Base-by-base conservation (phyloP, 1,139 yeast species). In the Pichia kudriavzevii region DNA sequence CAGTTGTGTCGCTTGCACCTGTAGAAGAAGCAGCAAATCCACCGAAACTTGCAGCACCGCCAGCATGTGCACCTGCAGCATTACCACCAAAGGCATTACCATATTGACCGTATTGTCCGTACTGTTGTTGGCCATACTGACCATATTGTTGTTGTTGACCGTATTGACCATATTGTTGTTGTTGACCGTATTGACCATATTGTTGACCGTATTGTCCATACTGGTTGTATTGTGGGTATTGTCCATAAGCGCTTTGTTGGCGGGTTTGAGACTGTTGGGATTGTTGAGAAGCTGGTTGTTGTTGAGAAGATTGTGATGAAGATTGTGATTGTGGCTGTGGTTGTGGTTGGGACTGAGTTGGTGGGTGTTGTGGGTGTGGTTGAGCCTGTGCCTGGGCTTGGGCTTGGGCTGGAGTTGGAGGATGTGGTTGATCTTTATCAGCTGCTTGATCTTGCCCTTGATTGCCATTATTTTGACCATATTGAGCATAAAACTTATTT, bases 401-500 rank as follows among this genome's bases (percentile, higher is more conserved):
- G 11, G 38, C 14, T 18, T 35, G 40, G 3, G 40, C 15, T 5
- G 36, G 22, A 18, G 26, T 13, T 15, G 27, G 18, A 22, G 26
- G 31, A 14, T 19, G 17, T 26, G 25, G 16, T 17, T 11, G 26
- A 23, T 24, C 35, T 22, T 32, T 34, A 14, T 34, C 39, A 21
- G 36, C 17, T 16, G 19, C 33, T 12, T 20, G 25, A n/a, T 14
- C 26, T 22, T 32, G 31, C 16, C 23, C 26, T 12, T 23, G 28
- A 31, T 39, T 44, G 26, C 15, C 30, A 22, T 29, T 27, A 22
- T 39, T 42, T 24, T 41, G 48, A 34, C 47, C 53, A 31, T 44
- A 45, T 36, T 49, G 56, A 39, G 46, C 44, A 38, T 53, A 49
- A 34, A 47, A 42, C 40, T 48, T 45, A 38, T 47, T 50, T 36